Percentiles rank a stretch among this genome's conserved stretches.
Conservation (phyloP, 2,329 filamentous ascomycete genomes). For the Paecilomyces formosus region DNA sequence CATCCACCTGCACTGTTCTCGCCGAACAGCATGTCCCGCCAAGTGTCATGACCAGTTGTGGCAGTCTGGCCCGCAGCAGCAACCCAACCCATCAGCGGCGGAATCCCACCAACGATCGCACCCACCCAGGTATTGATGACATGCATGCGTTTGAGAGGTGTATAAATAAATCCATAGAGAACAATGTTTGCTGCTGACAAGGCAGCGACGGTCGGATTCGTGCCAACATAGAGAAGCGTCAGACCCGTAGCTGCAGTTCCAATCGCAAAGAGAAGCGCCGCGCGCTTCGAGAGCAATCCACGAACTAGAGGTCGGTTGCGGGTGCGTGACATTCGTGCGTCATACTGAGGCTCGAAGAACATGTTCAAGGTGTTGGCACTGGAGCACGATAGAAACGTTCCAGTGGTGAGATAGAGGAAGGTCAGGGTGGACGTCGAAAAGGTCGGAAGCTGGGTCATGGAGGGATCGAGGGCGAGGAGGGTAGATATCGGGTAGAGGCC, state of each 20-base stretch:
- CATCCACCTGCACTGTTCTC: constrained; percentile 69
- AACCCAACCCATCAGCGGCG: constrained; percentile 96
- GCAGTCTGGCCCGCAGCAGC: constrained; percentile 86
- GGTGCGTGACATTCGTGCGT: constrained; percentile 90
- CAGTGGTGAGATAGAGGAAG: constrained; percentile 81
- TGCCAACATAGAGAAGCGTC: constrained; percentile 72
- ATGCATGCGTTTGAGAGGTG: constrained; percentile 79
- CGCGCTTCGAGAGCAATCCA: constrained; percentile 62
- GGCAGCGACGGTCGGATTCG: constrained; percentile 86
- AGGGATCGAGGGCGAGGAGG: constrained; percentile 76
- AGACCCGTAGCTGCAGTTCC: constrained; percentile 62
- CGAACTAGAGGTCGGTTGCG: constrained; percentile 83
- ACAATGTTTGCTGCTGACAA: constrained; percentile 78
- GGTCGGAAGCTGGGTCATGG: constrained; percentile 48
- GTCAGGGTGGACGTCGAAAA: constrained; percentile 73
- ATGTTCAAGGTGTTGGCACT: constrained; percentile 95
- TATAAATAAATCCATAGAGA: constrained; percentile 88
- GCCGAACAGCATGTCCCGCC: constrained; percentile 71
- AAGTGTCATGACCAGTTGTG: constrained; percentile 61
- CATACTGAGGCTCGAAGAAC: constrained; percentile 85
- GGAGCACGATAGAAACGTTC: constrained; percentile 81
- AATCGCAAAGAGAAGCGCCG: constrained; percentile 73
- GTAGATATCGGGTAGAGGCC: constrained; percentile 88
- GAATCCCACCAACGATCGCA: constrained; percentile 85
- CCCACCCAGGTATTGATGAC: constrained; percentile 93